Base-by-base conservation (phyloP, 2,329 filamentous ascomycete genomes). In the Metarhizium rileyi region DNA sequence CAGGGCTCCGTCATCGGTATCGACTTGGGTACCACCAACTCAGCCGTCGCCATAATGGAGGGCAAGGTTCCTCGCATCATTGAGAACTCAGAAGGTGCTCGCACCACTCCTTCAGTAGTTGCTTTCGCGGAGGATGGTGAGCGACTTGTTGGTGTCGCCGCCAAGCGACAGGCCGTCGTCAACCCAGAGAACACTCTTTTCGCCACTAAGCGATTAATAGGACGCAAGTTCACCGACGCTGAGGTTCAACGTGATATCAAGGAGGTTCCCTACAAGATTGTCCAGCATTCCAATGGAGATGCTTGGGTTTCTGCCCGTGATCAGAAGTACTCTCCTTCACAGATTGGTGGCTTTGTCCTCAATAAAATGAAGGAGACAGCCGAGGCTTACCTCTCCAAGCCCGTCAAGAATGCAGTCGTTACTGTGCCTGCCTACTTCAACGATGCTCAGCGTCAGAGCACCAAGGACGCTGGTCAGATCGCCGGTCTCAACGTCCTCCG, bases 341-440 rank as follows among this genome's bases (percentile, higher is more conserved):
- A 97, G 73, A 88, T 97, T 57, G 91, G 91, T 80, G 91, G 90
- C 66, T 95, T 96, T 71, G 80, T 96, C 58, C 81, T 97, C 63
- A 85, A 90, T 71, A 96, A 97, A 83, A 96, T 96, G 91, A 96
- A 95, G 83, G 91, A 96, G 80, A 97, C 91, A 47, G 91, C 91
- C 57, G 90, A 96, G 77, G 78, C 86, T 55, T 95, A 94, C 75
- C 81, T 95, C 58, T 83, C 86, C 73, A 95, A 90, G 78, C 81
- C 82, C 53, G 75, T 95, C 64, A 93, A 95, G 81, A 95, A 97
- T 68, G 91, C 90, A 61, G 91, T 97, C 54, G 91, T 97, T 61
- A 97, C 91, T 54, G 90, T 96, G 35, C 90, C 90, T 56, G 90
- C 90, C 63, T 97, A 97, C 80, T 97, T 97, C 82, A 97, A 97